Percentiles rank a stretch among this genome's conserved stretches.
Evolutionary conservation across 1,139 yeast genomes (phyloP).

Genomic region (Scheffersomyces quercinus): DNA sequence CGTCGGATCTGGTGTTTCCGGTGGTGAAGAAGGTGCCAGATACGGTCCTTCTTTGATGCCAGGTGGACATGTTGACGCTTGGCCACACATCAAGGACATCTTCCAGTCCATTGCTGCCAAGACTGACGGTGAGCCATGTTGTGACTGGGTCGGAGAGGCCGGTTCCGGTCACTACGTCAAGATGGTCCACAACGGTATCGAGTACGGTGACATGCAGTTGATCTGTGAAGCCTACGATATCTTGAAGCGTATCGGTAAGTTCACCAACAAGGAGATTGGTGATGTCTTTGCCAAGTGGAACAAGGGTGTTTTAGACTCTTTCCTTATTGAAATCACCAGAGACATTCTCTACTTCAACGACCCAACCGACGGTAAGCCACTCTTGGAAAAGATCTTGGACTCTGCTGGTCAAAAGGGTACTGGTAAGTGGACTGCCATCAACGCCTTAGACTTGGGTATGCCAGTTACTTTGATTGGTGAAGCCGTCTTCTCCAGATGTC

Average conservation of each 20-base stretch:
- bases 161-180: slow-evolving; percentile 99
- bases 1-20: slow-evolving; percentile 99
- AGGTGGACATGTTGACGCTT: slow-evolving; percentile 97
- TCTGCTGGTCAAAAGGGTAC: slow-evolving; percentile 99
- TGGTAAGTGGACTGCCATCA: slow-evolving; percentile 99
- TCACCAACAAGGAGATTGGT: slow-evolving; percentile 89
- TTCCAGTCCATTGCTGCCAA: slow-evolving; percentile 97
- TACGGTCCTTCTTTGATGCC: slow-evolving; percentile 99
- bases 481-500: slow-evolving; percentile 96
- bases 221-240: slow-evolving; percentile 97
- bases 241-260: slow-evolving; percentile 91
- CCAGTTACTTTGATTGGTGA: slow-evolving; percentile 98
- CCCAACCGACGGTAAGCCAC: slow-evolving; percentile 85
- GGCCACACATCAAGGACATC: slow-evolving; percentile 97
- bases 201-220: slow-evolving; percentile 99
- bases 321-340: slow-evolving; percentile 95
- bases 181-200: slow-evolving; percentile 99
- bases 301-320: slow-evolving; percentile 96
- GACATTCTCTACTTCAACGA: slow-evolving; percentile 87
- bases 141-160: slow-evolving; percentile 99
- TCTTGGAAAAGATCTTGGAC: slow-evolving; percentile 95
- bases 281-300: slow-evolving; percentile 93
- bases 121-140: slow-evolving; percentile 98
- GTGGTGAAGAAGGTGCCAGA: slow-evolving; percentile 99
- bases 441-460: slow-evolving; percentile 96